These are phyloP conservation scores for Hypoxylon rubiginosum DNA, from an alignment of 2,329 filamentous ascomycete genomes.

Conservation along the genomic window DNA sequence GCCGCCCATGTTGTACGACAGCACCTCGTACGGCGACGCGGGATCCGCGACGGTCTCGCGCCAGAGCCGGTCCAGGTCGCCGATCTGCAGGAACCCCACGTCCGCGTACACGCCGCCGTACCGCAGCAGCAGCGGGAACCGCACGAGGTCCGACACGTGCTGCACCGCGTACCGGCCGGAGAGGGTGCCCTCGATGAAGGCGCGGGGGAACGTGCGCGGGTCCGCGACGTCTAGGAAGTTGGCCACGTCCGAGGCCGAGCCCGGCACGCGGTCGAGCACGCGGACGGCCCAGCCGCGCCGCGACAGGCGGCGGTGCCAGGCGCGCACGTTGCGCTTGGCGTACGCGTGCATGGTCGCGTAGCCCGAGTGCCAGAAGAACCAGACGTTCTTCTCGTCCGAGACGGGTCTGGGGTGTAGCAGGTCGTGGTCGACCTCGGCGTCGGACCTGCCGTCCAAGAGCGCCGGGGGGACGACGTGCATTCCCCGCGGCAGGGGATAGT, in stretches of 20 bases:
- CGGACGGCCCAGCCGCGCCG: conserved; percentile 66
- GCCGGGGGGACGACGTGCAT: conserved; percentile 57
- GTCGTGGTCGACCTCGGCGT: conserved; percentile 60
- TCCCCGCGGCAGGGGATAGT: conserved; percentile 56
- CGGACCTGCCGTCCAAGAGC: conserved; percentile 61
- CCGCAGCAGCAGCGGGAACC: conserved; percentile 67
- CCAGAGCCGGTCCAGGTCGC: conserved; percentile 69
- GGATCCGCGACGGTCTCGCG: conserved; percentile 61
- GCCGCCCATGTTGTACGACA: conserved; percentile 60
- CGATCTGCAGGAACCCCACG: conserved; percentile 69
- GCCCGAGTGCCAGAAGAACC: conserved; percentile 71
- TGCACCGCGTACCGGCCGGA: conserved; percentile 64
- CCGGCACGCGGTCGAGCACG: conserved; percentile 61
- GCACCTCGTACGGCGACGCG: conserved; percentile 60
- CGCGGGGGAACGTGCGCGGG: conserved; percentile 59
- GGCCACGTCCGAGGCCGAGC: conserved; percentile 62
- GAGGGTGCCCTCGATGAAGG: conserved; percentile 64
- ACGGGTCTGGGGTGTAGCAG: conserved; percentile 57
- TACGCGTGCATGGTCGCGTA: conserved; percentile 64
- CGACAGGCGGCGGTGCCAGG: conserved; percentile 67
- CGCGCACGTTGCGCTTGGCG: conserved; percentile 64
- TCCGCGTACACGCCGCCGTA: conserved; percentile 72
- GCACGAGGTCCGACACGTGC: conserved; percentile 70
- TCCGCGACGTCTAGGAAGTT: conserved; percentile 63
- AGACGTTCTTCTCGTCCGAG: conserved; percentile 65